phyloP scores from a whole-genome alignment of 2,329 filamentous ascomycete genomes.

The Trichoderma aggressivum region DNA sequence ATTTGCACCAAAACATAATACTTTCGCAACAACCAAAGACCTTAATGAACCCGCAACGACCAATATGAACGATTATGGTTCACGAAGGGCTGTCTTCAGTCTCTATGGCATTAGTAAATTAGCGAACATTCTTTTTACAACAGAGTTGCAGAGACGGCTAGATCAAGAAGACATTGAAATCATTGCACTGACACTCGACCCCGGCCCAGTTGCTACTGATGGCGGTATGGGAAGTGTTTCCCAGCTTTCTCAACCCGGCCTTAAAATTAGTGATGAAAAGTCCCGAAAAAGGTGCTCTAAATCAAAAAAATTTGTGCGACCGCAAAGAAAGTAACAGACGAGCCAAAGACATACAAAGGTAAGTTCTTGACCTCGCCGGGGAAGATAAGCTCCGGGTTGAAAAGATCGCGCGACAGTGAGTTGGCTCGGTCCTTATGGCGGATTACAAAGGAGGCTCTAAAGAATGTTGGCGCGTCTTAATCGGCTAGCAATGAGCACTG shows the following conservation, averaged over 20 bases:
- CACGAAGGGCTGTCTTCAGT: not conserved
- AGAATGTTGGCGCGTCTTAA: not conserved
- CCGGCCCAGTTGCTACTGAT: slow-evolving; percentile 2
- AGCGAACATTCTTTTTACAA: not conserved
- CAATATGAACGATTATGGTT: not conserved
- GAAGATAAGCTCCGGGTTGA: not conserved
- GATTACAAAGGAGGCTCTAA: not conserved
- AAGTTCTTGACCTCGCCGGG: not conserved
- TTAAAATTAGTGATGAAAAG: slow-evolving; percentile 5
- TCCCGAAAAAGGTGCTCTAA: not conserved
- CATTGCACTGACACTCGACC: not conserved
- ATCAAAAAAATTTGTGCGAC: not conserved
- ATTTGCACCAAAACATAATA: not conserved
- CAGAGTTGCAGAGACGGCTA: not conserved
- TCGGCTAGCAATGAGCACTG: not conserved
- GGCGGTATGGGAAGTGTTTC: not conserved
- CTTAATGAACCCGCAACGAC: not conserved
- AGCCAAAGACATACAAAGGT: not conserved
- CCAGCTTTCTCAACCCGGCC: not conserved
- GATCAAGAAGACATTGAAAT: not conserved
- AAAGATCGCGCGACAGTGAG: not conserved
- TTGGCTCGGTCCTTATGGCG: not conserved
- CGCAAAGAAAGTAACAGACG: not conserved
- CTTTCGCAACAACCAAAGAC: not conserved
- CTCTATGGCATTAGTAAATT: not conserved